Evolutionary conservation across 2,329 filamentous ascomycete species (phyloP).

Genomic region (Bimuria novae-zelandiae): DNA sequence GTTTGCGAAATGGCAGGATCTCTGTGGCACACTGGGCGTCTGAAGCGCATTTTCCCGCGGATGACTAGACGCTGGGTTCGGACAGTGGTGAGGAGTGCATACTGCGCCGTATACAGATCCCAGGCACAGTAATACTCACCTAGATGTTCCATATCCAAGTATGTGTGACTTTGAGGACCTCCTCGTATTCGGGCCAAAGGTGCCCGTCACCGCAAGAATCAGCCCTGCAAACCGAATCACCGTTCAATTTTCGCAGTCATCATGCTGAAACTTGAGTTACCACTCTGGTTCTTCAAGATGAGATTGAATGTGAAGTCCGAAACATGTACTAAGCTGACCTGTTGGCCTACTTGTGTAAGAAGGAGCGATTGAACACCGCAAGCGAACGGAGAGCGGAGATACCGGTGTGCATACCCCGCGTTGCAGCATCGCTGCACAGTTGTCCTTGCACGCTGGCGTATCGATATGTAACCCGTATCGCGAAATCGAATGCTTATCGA

Average conservation of each 20-base stretch:
- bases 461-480: constrained; percentile 4
- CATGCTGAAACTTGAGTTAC: not conserved
- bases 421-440: not conserved
- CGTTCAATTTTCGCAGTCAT: not conserved
- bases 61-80: not conserved
- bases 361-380: not conserved
- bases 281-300: not conserved
- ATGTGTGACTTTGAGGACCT: too few relatives aligned
- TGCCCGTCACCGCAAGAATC: not conserved
- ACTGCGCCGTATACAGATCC: too few relatives aligned
- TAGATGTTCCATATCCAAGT: too few relatives aligned
- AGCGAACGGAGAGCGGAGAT: constrained; percentile 1
- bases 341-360: not conserved
- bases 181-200: too few relatives aligned
- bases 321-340: not conserved
- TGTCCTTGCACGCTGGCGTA: not conserved
- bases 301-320: not conserved
- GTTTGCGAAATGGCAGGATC: not conserved
- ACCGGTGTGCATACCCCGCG: constrained; percentile 4
- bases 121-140: too few relatives aligned
- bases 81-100: too few relatives aligned
- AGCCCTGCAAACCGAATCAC: constrained; percentile 6
- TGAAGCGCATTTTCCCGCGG: not conserved
- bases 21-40: not conserved
- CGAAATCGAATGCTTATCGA: constrained; percentile 2